Conservation (phyloP, 306 rosid species). For the Carpinus viminea region DNA sequence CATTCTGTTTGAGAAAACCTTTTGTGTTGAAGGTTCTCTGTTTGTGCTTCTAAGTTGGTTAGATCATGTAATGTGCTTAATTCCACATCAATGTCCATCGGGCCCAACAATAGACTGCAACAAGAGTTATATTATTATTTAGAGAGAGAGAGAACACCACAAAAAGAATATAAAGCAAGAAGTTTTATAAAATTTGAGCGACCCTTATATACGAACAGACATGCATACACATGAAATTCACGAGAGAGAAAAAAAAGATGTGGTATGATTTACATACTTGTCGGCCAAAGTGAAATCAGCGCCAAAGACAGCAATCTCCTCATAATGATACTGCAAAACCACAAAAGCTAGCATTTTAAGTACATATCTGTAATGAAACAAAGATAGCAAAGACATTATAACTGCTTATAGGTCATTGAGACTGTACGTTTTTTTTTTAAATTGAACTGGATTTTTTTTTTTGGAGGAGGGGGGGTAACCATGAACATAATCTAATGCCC, state of each 20-base stretch:
- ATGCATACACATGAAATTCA: background rate
- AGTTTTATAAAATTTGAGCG: slow-evolving; percentile 17
- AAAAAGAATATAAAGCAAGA: slow-evolving; percentile 13
- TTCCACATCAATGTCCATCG: slow-evolving; percentile 45
- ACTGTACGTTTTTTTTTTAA: background rate
- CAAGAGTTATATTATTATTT: slow-evolving; percentile 20
- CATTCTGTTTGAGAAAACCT: slow-evolving; percentile 39
- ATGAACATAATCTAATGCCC: too few species aligned
- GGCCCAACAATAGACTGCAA: slow-evolving; percentile 45
- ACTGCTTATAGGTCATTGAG: background rate
- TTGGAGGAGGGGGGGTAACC: too few species aligned
- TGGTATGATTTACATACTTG: slow-evolving; percentile 46
- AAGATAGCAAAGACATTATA: slow-evolving; percentile 4
- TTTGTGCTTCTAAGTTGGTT: slow-evolving; percentile 15
- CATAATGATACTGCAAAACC: slow-evolving; percentile 51
- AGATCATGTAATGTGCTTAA: slow-evolving; percentile 32
- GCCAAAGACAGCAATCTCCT: slow-evolving; percentile 45
- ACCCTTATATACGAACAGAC: background rate
- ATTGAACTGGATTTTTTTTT: background rate
- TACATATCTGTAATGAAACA: slow-evolving; percentile 3
- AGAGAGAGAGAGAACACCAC: background rate
- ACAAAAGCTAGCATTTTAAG: slow-evolving; percentile 19
- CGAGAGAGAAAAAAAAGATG: background rate
- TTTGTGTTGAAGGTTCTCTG: slow-evolving; percentile 32
- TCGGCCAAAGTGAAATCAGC: slow-evolving; percentile 34